These are phyloP conservation scores for Botrytis hyacinthi DNA, from an alignment of 2,329 filamentous ascomycete genomes.

Conservation along the genomic window DNA sequence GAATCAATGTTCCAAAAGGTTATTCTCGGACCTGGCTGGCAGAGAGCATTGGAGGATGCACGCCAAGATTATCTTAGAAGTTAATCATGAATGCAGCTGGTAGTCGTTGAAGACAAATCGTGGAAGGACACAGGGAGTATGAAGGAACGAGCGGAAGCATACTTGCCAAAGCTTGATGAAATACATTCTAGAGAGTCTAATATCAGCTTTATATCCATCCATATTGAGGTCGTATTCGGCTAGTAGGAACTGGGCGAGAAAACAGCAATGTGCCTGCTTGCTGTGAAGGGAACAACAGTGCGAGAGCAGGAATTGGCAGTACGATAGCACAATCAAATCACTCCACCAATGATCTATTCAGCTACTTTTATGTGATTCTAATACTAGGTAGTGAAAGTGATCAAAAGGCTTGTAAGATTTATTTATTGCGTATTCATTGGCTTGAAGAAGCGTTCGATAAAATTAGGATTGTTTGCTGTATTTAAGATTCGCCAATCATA, in stretches of 20 bases:
- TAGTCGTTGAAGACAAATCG: background rate
- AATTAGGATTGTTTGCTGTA: too few relatives aligned
- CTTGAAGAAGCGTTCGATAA: too few relatives aligned
- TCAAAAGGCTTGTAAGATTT: background rate
- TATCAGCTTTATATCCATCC: background rate
- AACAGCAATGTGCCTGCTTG: background rate
- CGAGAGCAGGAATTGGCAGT: background rate
- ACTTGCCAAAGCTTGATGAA: background rate
- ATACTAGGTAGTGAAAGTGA: background rate
- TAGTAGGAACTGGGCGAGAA: background rate
- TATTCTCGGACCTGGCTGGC: background rate
- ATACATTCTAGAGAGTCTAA: background rate
- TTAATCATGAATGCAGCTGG: background rate
- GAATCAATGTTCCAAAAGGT: background rate
- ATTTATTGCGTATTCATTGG: too few relatives aligned
- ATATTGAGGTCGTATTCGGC: too few relatives aligned
- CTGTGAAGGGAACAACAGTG: background rate
- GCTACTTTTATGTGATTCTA: background rate
- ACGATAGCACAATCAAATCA: background rate
- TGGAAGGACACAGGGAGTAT: background rate
- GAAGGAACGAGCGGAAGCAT: background rate
- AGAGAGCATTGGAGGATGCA: background rate
- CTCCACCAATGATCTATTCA: background rate
- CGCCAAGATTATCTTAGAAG: background rate
- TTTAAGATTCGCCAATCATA: too few relatives aligned